phyloP scores from a whole-genome alignment of 257 asterid genomes.

The Petrea volubilis region DNA sequence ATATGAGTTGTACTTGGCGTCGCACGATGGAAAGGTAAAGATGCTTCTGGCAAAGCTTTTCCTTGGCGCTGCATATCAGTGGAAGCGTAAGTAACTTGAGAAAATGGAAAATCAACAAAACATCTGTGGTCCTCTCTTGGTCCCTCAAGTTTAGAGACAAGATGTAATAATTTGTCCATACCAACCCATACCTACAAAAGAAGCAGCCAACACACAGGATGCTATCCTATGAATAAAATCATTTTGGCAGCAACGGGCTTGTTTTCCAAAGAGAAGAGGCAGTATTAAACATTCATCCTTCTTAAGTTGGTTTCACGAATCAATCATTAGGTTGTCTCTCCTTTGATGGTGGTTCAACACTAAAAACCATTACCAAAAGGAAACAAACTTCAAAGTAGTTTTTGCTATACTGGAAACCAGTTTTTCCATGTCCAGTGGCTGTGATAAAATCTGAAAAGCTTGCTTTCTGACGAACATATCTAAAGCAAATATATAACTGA shows the following conservation, averaged over 20 bases:
- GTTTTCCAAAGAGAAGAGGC: background rate
- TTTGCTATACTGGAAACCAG: background rate
- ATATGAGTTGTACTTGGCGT: slow-evolving; percentile 89
- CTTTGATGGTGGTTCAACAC: slow-evolving; percentile 8
- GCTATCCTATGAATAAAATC: background rate
- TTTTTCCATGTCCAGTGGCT: background rate
- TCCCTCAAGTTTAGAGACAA: slow-evolving; percentile 4
- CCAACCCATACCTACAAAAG: background rate
- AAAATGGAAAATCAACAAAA: background rate
- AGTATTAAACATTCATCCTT: background rate
- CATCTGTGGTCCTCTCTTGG: background rate
- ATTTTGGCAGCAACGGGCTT: background rate
- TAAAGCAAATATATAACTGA: slow-evolving; percentile 1
- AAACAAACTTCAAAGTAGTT: background rate
- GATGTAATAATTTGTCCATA: background rate
- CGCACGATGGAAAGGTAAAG: slow-evolving; percentile 94
- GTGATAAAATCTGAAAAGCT: background rate
- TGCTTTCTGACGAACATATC: background rate
- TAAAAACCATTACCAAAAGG: background rate
- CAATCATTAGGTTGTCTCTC: background rate
- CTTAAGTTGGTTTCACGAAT: background rate
- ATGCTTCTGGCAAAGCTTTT: slow-evolving; percentile 91
- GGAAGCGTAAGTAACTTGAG: slow-evolving; percentile 15
- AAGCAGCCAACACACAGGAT: slow-evolving; percentile 8
- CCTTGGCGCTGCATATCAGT: slow-evolving; percentile 74